Evolutionary conservation across 1,139 yeast genomes (phyloP).

Genomic region (Suhomyces kunorum): DNA sequence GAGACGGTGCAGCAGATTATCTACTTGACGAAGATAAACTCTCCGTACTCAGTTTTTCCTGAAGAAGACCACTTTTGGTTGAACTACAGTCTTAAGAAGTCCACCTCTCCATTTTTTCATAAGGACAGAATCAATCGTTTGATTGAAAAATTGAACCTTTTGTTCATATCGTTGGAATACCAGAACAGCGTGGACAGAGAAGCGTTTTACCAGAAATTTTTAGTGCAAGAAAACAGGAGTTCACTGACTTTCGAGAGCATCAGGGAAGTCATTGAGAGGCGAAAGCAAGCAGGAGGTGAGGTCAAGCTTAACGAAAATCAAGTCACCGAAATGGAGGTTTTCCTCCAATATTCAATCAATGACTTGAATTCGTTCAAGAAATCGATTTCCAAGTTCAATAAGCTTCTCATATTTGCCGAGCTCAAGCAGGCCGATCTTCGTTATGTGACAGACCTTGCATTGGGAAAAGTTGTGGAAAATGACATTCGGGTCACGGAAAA

Average conservation of each 20-base stretch:
- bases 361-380: slow-evolving; percentile 45
- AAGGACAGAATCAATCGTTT: slow-evolving; percentile 48
- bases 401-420: slow-evolving; percentile 44
- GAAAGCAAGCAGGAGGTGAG: slow-evolving; percentile 23
- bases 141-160: slow-evolving; percentile 48
- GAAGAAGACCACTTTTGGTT: slow-evolving; percentile 37
- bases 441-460: slow-evolving; percentile 23
- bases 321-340: slow-evolving; percentile 54
- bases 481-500: background rate
- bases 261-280: slow-evolving; percentile 27
- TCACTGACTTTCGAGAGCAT: slow-evolving; percentile 39
- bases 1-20: slow-evolving; percentile 41
- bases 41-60: slow-evolving; percentile 43
- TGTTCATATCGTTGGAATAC: slow-evolving; percentile 41
- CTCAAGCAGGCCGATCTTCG: slow-evolving; percentile 47
- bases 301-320: slow-evolving; percentile 29
- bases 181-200: slow-evolving; percentile 26
- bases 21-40: slow-evolving; percentile 34
- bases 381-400: slow-evolving; percentile 40
- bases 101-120: slow-evolving; percentile 35
- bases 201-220: slow-evolving; percentile 46
- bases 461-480: slow-evolving; percentile 1
- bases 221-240: slow-evolving; percentile 22
- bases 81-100: slow-evolving; percentile 32
- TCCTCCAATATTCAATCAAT: slow-evolving; percentile 52